Percentiles rank a stretch among this genome's conserved stretches.
These are phyloP conservation scores for Spathaspora boniae DNA, from an alignment of 805 yeast species.

Conservation along the genomic window DNA sequence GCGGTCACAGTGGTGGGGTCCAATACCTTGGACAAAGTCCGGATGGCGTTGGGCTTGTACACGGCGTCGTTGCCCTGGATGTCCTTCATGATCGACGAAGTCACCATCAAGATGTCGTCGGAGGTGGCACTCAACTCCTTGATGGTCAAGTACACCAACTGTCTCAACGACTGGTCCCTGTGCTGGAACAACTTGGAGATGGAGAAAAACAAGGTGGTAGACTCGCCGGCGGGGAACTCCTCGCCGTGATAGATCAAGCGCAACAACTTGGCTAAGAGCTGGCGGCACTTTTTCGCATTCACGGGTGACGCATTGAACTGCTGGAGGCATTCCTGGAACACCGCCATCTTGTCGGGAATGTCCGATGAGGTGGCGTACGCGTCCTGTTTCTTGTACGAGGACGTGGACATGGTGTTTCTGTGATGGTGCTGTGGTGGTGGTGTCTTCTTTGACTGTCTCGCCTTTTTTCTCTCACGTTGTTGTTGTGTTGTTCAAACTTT, in stretches of 20 bases:
- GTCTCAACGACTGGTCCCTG: slow-evolving; percentile 82
- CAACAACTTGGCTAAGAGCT: slow-evolving; percentile 74
- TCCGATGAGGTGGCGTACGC: slow-evolving; percentile 54
- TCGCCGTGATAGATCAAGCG: slow-evolving; percentile 85
- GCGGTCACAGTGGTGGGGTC: slow-evolving; percentile 90
- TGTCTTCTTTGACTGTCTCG: too few relatives aligned
- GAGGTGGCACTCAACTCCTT: slow-evolving; percentile 84
- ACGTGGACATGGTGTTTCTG: slow-evolving; percentile 72
- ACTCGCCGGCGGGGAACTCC: slow-evolving; percentile 80
- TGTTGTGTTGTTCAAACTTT: too few relatives aligned
- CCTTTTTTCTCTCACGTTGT: too few relatives aligned
- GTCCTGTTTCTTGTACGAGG: slow-evolving; percentile 79
- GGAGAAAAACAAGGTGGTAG: slow-evolving; percentile 89
- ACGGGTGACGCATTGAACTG: slow-evolving; percentile 91
- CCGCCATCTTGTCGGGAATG: slow-evolving; percentile 92
- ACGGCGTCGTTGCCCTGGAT: slow-evolving; percentile 84
- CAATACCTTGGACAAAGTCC: slow-evolving; percentile 85
- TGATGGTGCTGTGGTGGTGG: too few relatives aligned
- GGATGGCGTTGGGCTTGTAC: slow-evolving; percentile 91
- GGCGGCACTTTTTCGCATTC: slow-evolving; percentile 82
- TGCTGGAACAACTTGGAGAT: slow-evolving; percentile 94
- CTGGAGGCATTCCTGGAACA: slow-evolving; percentile 90
- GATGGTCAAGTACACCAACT: slow-evolving; percentile 88
- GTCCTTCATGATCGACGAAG: slow-evolving; percentile 97
- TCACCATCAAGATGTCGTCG: slow-evolving; percentile 95